A percentile compares a stretch with the other conserved stretches of the same genome.
Conservation (phyloP, 805 yeast genomes). For the Candida bentonensis region DNA sequence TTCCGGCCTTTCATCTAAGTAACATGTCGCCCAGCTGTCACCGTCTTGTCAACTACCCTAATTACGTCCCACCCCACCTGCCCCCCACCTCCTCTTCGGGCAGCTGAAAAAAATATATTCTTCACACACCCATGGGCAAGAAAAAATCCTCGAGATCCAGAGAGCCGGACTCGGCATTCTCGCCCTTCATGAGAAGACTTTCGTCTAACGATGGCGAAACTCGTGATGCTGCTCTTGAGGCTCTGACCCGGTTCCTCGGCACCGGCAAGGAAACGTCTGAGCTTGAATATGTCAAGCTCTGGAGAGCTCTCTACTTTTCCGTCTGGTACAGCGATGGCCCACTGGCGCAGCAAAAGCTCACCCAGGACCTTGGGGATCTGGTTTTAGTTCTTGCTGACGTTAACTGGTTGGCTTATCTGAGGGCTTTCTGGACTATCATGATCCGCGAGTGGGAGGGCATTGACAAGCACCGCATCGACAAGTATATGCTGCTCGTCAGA, state of each 20-base stretch:
- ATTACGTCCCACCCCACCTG: too few species aligned
- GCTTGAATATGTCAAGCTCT: conserved; percentile 62
- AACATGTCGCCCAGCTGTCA: too few species aligned
- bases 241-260: conserved; percentile 44
- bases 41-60: too few species aligned
- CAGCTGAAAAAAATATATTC: too few species aligned
- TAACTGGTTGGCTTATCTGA: conserved; percentile 38
- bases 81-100: too few species aligned
- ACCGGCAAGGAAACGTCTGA: conserved; percentile 26
- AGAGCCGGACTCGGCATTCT: neutral
- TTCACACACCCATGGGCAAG: neutral
- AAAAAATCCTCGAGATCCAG: neutral
- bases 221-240: conserved; percentile 35
- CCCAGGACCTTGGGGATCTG: conserved; percentile 51
- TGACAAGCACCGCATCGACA: conserved; percentile 78
- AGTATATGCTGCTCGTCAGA: conserved; percentile 70
- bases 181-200: neutral
- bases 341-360: conserved; percentile 76
- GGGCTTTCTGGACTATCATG: conserved; percentile 72
- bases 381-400: conserved; percentile 21
- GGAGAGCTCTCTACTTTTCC: conserved; percentile 91
- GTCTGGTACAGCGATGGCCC: conserved; percentile 98
- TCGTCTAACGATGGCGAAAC: neutral
- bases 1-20: too few species aligned
- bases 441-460: conserved; percentile 70